Conservation (phyloP, 192 early-diverging fungal genomes). For the Rhizoclosmatium sp. region DNA sequence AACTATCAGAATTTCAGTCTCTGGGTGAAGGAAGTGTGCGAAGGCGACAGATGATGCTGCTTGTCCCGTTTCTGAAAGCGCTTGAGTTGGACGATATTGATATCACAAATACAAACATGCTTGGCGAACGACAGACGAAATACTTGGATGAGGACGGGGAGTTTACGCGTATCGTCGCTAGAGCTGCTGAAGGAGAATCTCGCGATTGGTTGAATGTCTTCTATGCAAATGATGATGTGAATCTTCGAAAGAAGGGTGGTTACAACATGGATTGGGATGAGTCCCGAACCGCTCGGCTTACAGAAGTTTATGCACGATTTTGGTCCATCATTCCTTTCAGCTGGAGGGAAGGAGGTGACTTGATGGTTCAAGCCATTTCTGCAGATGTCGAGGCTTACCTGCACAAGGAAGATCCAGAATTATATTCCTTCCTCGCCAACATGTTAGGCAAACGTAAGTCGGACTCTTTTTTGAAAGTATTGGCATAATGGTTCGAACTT, state of each 20-base stretch:
- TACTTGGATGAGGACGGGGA: slow-evolving; percentile 25
- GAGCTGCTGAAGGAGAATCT: slow-evolving; percentile 23
- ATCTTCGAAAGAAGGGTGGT: neutral
- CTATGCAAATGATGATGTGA: slow-evolving; percentile 21
- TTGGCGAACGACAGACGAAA: slow-evolving; percentile 10
- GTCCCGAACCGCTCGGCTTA: slow-evolving; percentile 19
- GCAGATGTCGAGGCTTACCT: slow-evolving; percentile 25
- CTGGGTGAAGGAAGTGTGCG: slow-evolving; percentile 22
- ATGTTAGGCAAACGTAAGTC: slow-evolving; percentile 13
- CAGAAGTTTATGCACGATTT: slow-evolving; percentile 30
- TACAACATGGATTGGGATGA: slow-evolving; percentile 20
- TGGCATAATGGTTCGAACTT: neutral
- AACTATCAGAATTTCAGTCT: slow-evolving; percentile 20
- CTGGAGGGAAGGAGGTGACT: slow-evolving; percentile 33
- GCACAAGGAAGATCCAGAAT: slow-evolving; percentile 26
- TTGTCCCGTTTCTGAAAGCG: slow-evolving; percentile 34
- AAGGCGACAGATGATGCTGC: slow-evolving; percentile 27
- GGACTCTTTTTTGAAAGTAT: neutral
- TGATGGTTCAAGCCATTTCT: slow-evolving; percentile 23
- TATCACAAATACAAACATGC: neutral
- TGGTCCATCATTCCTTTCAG: slow-evolving; percentile 28
- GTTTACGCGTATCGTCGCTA: slow-evolving; percentile 11
- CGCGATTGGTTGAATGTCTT: slow-evolving; percentile 36
- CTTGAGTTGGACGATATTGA: slow-evolving; percentile 32
- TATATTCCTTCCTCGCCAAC: slow-evolving; percentile 10